Base-by-base conservation (phyloP, 148 eudicot species). In the Cornus florida region DNA sequence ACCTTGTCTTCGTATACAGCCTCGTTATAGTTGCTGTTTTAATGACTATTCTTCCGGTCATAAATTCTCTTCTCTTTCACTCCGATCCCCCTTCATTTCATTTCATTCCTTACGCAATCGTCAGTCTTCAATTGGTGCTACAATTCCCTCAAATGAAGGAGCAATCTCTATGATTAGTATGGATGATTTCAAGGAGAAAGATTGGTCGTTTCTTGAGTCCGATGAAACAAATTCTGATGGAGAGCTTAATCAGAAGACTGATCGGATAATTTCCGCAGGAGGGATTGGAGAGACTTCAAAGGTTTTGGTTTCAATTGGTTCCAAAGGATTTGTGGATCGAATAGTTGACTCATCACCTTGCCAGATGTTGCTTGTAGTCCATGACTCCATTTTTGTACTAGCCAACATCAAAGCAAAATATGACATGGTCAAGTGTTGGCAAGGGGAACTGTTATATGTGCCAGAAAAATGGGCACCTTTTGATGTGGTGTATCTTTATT, bases 371-470 rank as follows among this genome's bases (percentile, higher is more conserved):
- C 84, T 96, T 79, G 85, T 91, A 35, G 97, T 86, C 75, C 99
- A 96, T 68, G 97, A 93, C 62, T 93, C 99, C 32, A 85, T 95
- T 69, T 79, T 95, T 16, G 57, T 83, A 31, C 82, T 96, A 79
- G 97, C 98, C 19, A 82, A 90, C 85, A 90, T 93, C 31, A 92
- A 88, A 83, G 99, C 92, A 67, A 92, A 89, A 81, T 83, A 93
- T 75, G 99, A 96, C 77, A 77, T 81, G 24, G 92, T 96, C 64
- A 92, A 85, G 82, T 96, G 98, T 83, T 96, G 98, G 99, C 96
- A 93, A 84, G 99, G 99, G 62, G 95, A 88, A 78, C 70, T 96
- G 84, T 80, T 87, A 23, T 83, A 77, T 79, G 88, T 90, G 13
- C 97, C 99, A 60, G 93, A 92, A 75, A 90, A 89, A 69, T 96